Evolutionary conservation across 116 monocot species (phyloP).

Genomic region (Iris pallida): DNA sequence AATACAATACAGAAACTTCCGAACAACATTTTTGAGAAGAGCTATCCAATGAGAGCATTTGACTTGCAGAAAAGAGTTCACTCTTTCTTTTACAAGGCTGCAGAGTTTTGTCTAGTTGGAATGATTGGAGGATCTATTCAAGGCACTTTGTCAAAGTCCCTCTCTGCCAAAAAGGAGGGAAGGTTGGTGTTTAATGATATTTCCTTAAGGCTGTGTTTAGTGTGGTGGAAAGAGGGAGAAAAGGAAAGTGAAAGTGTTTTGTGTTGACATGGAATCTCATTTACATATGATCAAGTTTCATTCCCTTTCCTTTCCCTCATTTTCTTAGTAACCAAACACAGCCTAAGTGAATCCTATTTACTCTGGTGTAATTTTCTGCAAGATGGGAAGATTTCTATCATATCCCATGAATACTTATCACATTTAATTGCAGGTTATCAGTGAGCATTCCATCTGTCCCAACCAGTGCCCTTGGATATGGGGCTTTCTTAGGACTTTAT

Average conservation of each 20-base stretch:
- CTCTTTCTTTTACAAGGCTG: slow-evolving; percentile 91
- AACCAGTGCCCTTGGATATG: slow-evolving; percentile 85
- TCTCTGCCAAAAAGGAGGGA: slow-evolving; percentile 55
- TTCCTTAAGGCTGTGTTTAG: no score
- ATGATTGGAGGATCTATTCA: slow-evolving; percentile 66
- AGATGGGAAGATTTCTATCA: no score
- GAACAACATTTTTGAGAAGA: slow-evolving; percentile 93
- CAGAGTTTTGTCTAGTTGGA: slow-evolving; percentile 73
- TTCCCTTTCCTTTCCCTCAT: no score
- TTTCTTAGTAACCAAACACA: no score
- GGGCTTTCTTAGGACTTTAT: slow-evolving; percentile 95
- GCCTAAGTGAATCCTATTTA: no score
- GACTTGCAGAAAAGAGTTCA: slow-evolving; percentile 81
- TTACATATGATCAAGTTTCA: no score
- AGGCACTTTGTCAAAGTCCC: slow-evolving; percentile 60
- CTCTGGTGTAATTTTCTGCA: no score
- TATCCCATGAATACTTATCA: not conserved
- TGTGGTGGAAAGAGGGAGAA: no score
- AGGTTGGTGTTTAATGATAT: slow-evolving; percentile 30
- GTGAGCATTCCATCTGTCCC: slow-evolving; percentile 71
- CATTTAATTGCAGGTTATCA: slow-evolving; percentile 57
- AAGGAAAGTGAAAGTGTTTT: no score
- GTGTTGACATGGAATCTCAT: no score
- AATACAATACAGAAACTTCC: slow-evolving; percentile 95
- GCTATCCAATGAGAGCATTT: slow-evolving; percentile 86